Evolutionary conservation across 164 flowering plant species (phyloP), one percentile per base, ranked within the genome.

Genomic region (Buxus sempervirens): DNA sequence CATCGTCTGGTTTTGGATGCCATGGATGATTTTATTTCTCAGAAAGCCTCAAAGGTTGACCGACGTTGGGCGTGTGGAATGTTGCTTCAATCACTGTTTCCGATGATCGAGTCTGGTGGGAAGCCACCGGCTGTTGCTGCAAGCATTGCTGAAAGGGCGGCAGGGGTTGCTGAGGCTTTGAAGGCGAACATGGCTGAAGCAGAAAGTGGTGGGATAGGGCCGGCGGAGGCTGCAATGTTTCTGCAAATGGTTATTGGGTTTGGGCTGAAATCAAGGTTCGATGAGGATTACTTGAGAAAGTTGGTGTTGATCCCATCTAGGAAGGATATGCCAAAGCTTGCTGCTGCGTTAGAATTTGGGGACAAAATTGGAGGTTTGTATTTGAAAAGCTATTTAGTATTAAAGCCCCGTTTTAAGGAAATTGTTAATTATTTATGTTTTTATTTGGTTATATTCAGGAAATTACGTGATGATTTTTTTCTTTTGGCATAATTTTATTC

Each of bases 301-400:
- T 61, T 85, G 76, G 82, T 86, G 58, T 5, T 82, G 68, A 79
- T 65, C 72, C 77, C 86, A 0, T 48, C 80, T 0, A 77, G 86
- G 74, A 82, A 81, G 71, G 93, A 85, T 48, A 80, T 85, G 84
- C 87, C 89, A 0, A 88, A 83, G 80, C 75, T 86, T 60, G 89
- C 90, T 2, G 64, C 69, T 7, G 69, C 66, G 0, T 60, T 88
- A 59, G 80, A 80, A 13, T 76, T 82, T 23, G 79, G 80, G 0
- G 86, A 83, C 57, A 80, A 82, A 78, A 63, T 86, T 71, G 77
- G 66, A 82, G 93, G 93, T 78, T 49, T 22, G 67, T n/a, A 0
- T 57, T 59, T 63, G 4, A 15, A 27, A n/a, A 14, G 38, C 25
- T 58, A 22, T 58, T 20, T 58, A 22, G 24, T 28, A 14, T 45